Base-by-base conservation (phyloP, 2,329 filamentous ascomycete species). In the Paecilomyces niveus region DNA sequence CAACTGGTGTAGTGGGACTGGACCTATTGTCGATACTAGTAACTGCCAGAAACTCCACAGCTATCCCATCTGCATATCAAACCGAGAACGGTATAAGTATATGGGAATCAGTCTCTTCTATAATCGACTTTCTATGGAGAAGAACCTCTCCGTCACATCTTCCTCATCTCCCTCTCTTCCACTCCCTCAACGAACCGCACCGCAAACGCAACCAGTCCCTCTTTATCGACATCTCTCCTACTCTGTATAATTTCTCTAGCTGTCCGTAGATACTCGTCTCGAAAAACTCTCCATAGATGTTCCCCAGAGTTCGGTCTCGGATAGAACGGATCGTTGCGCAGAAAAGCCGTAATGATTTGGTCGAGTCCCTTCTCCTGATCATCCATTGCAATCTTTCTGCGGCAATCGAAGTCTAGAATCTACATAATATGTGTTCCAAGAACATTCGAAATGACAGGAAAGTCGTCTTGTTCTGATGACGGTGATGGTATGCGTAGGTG, bases 251-350 rank as follows among this genome's bases (percentile, higher is more conserved):
- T 53, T 24, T 53, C 33, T 24, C 54, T 22, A 54, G 65, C 65
- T 0, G 35, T 57, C 35, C 56, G 7, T 1, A 74, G 52, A 33
- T 73, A 74, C 24, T 62, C 58, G 8, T 63, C 54, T 24, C 61
- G 59, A 54, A 74, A 74, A 0, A 53, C 58, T 6, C n/a, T 32
- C 71, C 70, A 74, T 3, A 68, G 50, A 1, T 10, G 9, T 3
- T 56, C 58, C 7, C 64, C 31, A 15, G 35, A 57, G 1, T 60
- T 61, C 6, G 78, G 80, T 0, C 74, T 72, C 2, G 80, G 81
- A 62, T 74, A 84, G 58, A 75, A 85, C 0, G 79, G 80, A 57
- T 84, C 81, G 54, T 84, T 85, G 3, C 69, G 67, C 64, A 72
- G 76, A 54, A 82, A 84, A 0, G 76, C 75, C 1, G 58, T 60